Evolutionary conservation across 768 basidiomycete species (phyloP).

Genomic region (Rhodotorula kratochvilovae): DNA sequence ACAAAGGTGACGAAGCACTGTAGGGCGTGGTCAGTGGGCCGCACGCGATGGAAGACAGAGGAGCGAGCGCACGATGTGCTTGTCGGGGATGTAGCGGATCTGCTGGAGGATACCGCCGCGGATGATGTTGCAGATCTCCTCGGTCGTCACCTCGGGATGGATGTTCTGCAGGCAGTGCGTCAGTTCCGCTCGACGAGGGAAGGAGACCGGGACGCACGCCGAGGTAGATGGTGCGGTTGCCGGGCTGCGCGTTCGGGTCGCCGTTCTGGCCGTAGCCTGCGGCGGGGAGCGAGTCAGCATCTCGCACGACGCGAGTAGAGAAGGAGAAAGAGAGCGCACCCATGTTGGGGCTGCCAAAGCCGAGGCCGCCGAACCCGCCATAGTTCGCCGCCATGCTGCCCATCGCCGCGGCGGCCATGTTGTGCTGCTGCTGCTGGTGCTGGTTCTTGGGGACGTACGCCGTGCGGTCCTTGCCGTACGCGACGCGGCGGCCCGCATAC

Average conservation of each 20-base stretch:
- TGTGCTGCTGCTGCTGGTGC: conserved; percentile 57
- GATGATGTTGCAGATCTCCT: conserved; percentile 93
- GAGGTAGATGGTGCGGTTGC: conserved; percentile 90
- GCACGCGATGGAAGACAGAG: not conserved
- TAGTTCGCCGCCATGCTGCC: conserved; percentile 46
- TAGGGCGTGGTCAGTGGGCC: conserved; percentile 48
- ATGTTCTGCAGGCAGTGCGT: conserved; percentile 56
- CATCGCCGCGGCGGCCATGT: conserved; percentile 49
- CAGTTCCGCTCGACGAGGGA: not conserved
- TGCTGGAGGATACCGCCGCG: conserved; percentile 95
- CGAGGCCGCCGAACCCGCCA: conserved; percentile 39
- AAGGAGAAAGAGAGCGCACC: not conserved
- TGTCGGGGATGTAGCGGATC: conserved; percentile 90
- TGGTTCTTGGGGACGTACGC: conserved; percentile 95
- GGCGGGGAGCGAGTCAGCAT: conserved; percentile 2
- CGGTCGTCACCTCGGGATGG: conserved; percentile 87
- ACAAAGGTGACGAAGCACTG: conserved; percentile 68
- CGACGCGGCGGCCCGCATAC: conserved; percentile 86
- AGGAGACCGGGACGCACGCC: conserved; percentile 50
- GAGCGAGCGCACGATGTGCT: conserved; percentile 64
- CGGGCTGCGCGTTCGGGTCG: conserved; percentile 52
- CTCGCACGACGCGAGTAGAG: not conserved
- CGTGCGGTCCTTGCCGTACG: conserved; percentile 90
- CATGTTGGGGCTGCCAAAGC: conserved; percentile 41
- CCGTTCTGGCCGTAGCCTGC: conserved; percentile 40